Evolutionary conservation across 768 basidiomycete genomes (phyloP).

Genomic region (Russula olivacea): DNA sequence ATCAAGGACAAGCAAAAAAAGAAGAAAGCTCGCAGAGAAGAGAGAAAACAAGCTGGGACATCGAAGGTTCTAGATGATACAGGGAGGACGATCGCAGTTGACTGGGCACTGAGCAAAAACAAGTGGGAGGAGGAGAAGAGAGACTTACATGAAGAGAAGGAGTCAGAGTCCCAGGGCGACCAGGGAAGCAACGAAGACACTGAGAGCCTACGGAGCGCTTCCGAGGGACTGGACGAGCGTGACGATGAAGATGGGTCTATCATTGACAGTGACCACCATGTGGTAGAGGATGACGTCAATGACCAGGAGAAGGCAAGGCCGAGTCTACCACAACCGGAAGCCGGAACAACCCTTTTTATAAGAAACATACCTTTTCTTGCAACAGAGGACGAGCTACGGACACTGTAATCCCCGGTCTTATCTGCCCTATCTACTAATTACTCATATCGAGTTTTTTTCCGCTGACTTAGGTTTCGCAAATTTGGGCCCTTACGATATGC

Average conservation of each 20-base stretch:
- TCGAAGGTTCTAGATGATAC: slow-evolving; percentile 34
- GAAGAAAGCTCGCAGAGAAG: slow-evolving; percentile 35
- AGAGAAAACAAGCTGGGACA: slow-evolving; percentile 34
- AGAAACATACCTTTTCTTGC: slow-evolving; percentile 90
- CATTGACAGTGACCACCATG: slow-evolving; percentile 32
- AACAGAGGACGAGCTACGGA: slow-evolving; percentile 87
- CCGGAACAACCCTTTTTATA: slow-evolving; percentile 88
- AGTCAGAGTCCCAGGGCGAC: slow-evolving; percentile 33
- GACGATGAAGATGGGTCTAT: slow-evolving; percentile 35
- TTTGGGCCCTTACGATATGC: slow-evolving; percentile 94
- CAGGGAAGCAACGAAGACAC: slow-evolving; percentile 31
- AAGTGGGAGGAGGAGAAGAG: slow-evolving; percentile 84
- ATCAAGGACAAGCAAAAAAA: slow-evolving; percentile 32
- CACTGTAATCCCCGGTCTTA: slow-evolving; percentile 50
- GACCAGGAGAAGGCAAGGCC: slow-evolving; percentile 35
- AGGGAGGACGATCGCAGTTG: slow-evolving; percentile 79
- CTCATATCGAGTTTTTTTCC: slow-evolving; percentile 2
- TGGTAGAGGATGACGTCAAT: slow-evolving; percentile 34
- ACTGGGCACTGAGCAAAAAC: slow-evolving; percentile 94
- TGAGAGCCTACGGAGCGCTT: slow-evolving; percentile 27
- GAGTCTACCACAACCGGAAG: slow-evolving; percentile 73
- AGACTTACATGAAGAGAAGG: slow-evolving; percentile 39
- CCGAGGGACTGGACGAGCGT: slow-evolving; percentile 38
- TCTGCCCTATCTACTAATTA: neutral
- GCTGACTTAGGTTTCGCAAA: slow-evolving; percentile 63